Base-by-base conservation (phyloP, 2,329 filamentous ascomycete species). In the Phyllosticta citriasiana region DNA sequence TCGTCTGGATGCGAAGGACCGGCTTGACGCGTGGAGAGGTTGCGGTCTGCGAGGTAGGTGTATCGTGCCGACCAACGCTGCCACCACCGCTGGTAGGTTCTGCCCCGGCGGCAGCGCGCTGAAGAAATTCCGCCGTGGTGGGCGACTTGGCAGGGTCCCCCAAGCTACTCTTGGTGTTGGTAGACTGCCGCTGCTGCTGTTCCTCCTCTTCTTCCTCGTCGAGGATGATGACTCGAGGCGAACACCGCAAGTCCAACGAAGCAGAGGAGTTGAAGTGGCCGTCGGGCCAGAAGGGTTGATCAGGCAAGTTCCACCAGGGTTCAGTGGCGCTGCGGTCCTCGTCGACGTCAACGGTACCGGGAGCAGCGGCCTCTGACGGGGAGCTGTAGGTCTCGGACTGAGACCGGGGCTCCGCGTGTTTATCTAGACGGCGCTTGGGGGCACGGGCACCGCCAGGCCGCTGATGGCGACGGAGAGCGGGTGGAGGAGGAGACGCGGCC, bases 291-390 rank as follows among this genome's bases (percentile, higher is more conserved):
- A 60, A 60, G 19, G 58, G 58, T 24, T 55, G 58, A 25, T 60
- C 58, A 22, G 58, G 58, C 24, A 60, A 24, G 54, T 53, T 61
- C 59, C 59, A 61, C 59, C 59, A 61, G 47, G 52, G 52, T 47
- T 47, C 40, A n/a, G 40, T 19, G 16, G 40, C 40, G n/a, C 40
- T 47, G 6, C 33, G 47, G 25, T 53, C 57, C n/a, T 53, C 26
- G 7, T 35, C 57, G 3, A 35, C 26, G 26, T 53, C 57, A n/a
- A 47, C 40, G 40, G 40, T 7, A 5, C 40, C 40, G 7, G 19
- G 19, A 22, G 40, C 40, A 16, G 40, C 14, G 14, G 10, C 33
- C 33, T 47, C 40, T 47, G 14, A n/a, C n/a, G 40, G 40, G 6
- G 40, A 47, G 40, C 40, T 47, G 40, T n/a, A 14, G 40, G 14